Evolutionary conservation across 148 eudicot genomes (phyloP).

Genomic region (Chenopodium album): DNA sequence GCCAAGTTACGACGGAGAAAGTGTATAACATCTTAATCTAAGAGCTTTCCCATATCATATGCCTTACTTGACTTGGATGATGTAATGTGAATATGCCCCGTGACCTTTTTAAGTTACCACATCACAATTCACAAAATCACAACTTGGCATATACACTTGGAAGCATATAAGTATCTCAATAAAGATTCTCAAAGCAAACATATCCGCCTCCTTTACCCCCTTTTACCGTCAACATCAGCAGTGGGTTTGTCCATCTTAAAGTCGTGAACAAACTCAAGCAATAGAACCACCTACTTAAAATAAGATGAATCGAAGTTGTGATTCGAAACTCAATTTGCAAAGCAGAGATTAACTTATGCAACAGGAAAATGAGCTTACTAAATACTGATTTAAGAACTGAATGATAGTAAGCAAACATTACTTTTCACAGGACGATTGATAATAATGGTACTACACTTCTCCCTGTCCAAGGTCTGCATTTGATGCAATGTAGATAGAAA

Average conservation of each 20-base stretch:
- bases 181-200: neutral
- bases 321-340: neutral
- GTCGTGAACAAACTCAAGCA: neutral
- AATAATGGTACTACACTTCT: conserved; percentile 10
- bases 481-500: conserved; percentile 7
- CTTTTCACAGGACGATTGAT: conserved; percentile 14
- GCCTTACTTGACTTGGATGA: too few species aligned
- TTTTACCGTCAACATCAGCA: neutral
- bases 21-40: too few species aligned
- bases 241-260: neutral
- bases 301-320: too few species aligned
- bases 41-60: too few species aligned
- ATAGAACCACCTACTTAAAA: too few species aligned
- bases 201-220: neutral
- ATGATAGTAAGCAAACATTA: conserved; percentile 6
- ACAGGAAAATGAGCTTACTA: neutral
- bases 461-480: conserved; percentile 16
- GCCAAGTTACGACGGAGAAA: too few species aligned
- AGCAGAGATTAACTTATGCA: too few species aligned
- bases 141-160: too few species aligned
- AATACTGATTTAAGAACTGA: neutral
- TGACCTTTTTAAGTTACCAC: too few species aligned
- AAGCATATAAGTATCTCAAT: too few species aligned
- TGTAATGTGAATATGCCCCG: too few species aligned
- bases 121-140: too few species aligned